These are phyloP conservation scores for Litchi chinensis DNA, from an alignment of 345 rosid species.

Conservation along the genomic window DNA sequence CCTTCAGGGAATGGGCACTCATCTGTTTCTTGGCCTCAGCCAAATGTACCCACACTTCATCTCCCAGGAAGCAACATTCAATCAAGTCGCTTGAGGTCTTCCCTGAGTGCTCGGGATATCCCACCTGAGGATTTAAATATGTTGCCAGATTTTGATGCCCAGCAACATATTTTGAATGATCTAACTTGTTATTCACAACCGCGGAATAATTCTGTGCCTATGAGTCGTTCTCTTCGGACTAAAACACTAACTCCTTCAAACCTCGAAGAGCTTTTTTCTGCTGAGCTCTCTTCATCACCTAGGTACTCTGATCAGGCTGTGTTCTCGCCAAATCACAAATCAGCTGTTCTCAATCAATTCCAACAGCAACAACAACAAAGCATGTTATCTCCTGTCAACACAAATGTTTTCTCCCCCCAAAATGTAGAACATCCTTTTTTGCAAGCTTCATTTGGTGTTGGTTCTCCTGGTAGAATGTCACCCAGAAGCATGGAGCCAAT, in stretches of 20 bases:
- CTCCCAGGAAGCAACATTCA: slow-evolving; percentile 49
- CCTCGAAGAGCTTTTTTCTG: slow-evolving; percentile 49
- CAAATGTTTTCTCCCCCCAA: slow-evolving; percentile 45
- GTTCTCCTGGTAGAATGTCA: slow-evolving; percentile 59
- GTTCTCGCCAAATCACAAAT: slow-evolving; percentile 52
- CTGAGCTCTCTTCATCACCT: slow-evolving; percentile 47
- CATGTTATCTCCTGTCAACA: slow-evolving; percentile 47
- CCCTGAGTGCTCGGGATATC: slow-evolving; percentile 49
- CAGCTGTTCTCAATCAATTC: slow-evolving; percentile 43
- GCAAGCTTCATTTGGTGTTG: slow-evolving; percentile 42
- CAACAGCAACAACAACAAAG: slow-evolving; percentile 48
- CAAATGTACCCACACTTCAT: slow-evolving; percentile 49
- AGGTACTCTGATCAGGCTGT: slow-evolving; percentile 45
- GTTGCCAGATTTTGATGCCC: slow-evolving; percentile 47
- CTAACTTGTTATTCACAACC: slow-evolving; percentile 36
- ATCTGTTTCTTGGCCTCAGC: slow-evolving; percentile 47
- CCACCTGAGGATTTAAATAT: slow-evolving; percentile 33
- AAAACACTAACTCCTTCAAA: slow-evolving; percentile 46
- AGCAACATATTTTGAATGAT: slow-evolving; percentile 43
- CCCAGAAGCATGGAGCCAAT: slow-evolving; percentile 48
- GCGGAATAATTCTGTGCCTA: slow-evolving; percentile 23
- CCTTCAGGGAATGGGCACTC: slow-evolving; percentile 43
- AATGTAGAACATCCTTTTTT: slow-evolving; percentile 39
- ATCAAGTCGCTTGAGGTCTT: slow-evolving; percentile 61
- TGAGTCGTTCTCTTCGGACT: slow-evolving; percentile 33